Percentiles rank a stretch among this genome's conserved stretches.
Evolutionary conservation across 2,329 filamentous ascomycete genomes (phyloP).

Genomic region (Pseudogymnoascus verrucosus): DNA sequence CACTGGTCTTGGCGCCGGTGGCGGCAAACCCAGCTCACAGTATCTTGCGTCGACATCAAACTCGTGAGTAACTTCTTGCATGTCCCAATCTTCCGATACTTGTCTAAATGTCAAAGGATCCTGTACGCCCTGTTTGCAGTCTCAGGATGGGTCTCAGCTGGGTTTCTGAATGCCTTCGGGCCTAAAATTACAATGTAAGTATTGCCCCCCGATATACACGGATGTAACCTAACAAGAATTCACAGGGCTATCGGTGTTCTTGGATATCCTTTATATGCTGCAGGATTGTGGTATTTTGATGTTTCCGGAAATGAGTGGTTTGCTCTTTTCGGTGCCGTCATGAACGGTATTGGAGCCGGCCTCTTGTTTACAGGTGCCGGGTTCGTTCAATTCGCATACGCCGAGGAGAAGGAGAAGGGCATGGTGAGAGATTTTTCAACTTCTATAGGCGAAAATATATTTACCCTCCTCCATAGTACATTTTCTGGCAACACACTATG

Average conservation of each 20-base stretch:
- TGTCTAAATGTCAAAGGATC: background rate
- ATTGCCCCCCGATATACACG: background rate
- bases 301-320: conserved; percentile 14
- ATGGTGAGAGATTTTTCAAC: background rate
- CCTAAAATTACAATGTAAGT: conserved; percentile 8
- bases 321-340: conserved; percentile 11
- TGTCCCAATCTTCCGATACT: background rate
- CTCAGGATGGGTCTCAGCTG: conserved; percentile 11
- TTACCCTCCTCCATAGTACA: conserved; percentile 10
- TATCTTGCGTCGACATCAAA: conserved; percentile 3
- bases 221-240: background rate
- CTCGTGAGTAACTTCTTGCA: background rate
- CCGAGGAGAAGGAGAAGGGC: conserved; percentile 16
- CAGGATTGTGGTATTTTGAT: conserved; percentile 12
- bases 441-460: background rate
- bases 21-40: conserved; percentile 14
- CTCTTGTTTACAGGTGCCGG: conserved; percentile 10
- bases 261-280: conserved; percentile 12
- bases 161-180: conserved; percentile 13
- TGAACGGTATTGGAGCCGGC: conserved; percentile 12
- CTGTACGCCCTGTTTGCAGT: conserved; percentile 14
- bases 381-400: conserved; percentile 15
- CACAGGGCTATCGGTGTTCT: conserved; percentile 12
- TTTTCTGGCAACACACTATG: conserved; percentile 5
- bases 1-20: conserved; percentile 15